Evolutionary conservation across 768 basidiomycete species (phyloP).

Genomic region (Leccinum subgranulosum): DNA sequence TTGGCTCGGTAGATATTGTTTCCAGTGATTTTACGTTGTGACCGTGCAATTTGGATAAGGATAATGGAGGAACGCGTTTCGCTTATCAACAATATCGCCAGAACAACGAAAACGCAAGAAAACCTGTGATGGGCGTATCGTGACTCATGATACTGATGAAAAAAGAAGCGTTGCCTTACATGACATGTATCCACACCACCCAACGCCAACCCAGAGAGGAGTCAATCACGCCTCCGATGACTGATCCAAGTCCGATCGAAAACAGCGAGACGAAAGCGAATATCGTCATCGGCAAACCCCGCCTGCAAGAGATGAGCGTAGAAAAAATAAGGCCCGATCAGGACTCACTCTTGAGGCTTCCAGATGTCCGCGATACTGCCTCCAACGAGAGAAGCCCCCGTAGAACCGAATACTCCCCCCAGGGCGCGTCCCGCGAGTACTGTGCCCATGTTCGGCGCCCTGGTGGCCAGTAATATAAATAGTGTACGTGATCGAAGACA

Average conservation of each 20-base stretch:
- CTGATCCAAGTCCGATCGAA: constrained; percentile 60
- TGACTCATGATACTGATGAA: neutral
- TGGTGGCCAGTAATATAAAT: constrained; percentile 10
- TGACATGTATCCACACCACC: constrained; percentile 78
- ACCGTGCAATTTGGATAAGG: constrained; percentile 58
- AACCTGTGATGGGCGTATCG: constrained; percentile 37
- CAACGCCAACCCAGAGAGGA: constrained; percentile 67
- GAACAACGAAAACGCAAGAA: constrained; percentile 45
- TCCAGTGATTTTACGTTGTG: constrained; percentile 63
- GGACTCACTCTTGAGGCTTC: constrained; percentile 52
- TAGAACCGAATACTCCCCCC: constrained; percentile 61
- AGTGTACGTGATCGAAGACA: neutral
- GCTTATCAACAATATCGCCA: constrained; percentile 52
- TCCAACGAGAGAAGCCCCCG: constrained; percentile 63
- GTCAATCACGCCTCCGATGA: constrained; percentile 64
- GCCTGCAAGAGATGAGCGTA: constrained; percentile 36
- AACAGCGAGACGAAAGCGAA: constrained; percentile 60
- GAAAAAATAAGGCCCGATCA: neutral
- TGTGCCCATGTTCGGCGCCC: constrained; percentile 46
- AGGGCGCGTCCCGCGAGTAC: constrained; percentile 60
- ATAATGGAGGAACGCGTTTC: constrained; percentile 77
- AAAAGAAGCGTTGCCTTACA: constrained; percentile 33
- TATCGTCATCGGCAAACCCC: constrained; percentile 72
- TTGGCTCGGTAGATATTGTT: constrained; percentile 55
- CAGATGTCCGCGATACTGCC: constrained; percentile 72